Conservation (phyloP, 2,329 filamentous ascomycete genomes). For the Emergomyces pasteurianus region DNA sequence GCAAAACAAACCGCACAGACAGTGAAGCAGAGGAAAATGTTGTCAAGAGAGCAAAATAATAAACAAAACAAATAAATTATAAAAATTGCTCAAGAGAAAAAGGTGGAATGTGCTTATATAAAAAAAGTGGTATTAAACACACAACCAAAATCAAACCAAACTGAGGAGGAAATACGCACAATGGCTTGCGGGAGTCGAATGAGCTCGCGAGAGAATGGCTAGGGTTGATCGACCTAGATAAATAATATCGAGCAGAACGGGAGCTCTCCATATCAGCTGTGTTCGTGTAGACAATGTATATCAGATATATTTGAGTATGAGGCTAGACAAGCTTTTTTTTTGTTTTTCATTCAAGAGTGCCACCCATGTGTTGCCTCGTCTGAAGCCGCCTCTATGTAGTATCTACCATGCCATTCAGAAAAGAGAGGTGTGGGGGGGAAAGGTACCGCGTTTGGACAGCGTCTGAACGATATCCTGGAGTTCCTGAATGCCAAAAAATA, state of each 20-base stretch:
- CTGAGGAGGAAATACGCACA: constrained; percentile 33
- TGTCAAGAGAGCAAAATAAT: background rate
- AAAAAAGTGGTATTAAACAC: background rate
- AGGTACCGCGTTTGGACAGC: constrained; percentile 61
- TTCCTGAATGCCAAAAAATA: constrained; percentile 39
- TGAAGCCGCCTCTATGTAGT: too few relatives aligned
- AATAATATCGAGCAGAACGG: constrained; percentile 13
- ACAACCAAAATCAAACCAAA: background rate
- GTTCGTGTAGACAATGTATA: background rate
- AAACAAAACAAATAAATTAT: background rate
- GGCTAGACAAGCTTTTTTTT: background rate
- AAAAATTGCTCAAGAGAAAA: background rate
- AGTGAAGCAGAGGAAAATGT: too few relatives aligned
- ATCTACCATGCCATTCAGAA: background rate
- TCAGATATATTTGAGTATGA: background rate
- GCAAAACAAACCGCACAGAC: background rate
- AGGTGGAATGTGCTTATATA: background rate
- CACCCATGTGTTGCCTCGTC: too few relatives aligned
- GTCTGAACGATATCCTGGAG: constrained; percentile 69
- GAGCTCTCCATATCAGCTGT: background rate
- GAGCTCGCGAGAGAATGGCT: constrained; percentile 74
- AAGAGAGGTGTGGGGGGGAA: too few relatives aligned
- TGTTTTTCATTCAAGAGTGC: background rate
- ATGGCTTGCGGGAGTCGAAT: constrained; percentile 65
- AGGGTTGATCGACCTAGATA: constrained; percentile 61